Evolutionary conservation across 2,329 filamentous ascomycete species (phyloP).

Genomic region (Neonectria punicea): DNA sequence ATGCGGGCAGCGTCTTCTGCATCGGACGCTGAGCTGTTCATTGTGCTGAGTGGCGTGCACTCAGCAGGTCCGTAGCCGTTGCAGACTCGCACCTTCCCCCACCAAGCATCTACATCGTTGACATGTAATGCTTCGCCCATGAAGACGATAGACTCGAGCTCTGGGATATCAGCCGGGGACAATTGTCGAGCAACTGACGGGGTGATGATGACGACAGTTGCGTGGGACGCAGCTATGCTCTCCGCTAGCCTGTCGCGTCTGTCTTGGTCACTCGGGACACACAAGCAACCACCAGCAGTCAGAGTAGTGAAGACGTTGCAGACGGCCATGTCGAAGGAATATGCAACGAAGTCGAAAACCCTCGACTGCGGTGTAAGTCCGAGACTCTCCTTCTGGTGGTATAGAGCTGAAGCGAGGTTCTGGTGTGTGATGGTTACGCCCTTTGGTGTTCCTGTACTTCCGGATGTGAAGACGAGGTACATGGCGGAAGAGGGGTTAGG

Average conservation of each 20-base stretch:
- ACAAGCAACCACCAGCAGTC: conserved; percentile 52
- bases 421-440: conserved; percentile 47
- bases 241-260: conserved; percentile 29
- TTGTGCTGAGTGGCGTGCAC: conserved; percentile 13
- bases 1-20: not conserved
- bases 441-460: not conserved
- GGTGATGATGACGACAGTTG: not conserved
- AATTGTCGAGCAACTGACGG: not conserved
- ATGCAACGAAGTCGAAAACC: conserved; percentile 43
- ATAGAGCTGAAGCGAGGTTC: conserved; percentile 8
- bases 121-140: not conserved
- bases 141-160: not conserved
- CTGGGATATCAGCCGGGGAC: not conserved
- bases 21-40: not conserved
- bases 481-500: not conserved
- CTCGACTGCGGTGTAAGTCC: conserved; percentile 12
- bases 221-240: not conserved
- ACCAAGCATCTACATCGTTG: conserved; percentile 40
- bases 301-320: conserved; percentile 51
- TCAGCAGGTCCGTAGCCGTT: conserved; percentile 21
- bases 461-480: not conserved
- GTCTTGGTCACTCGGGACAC: conserved; percentile 51
- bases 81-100: conserved; percentile 39
- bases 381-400: not conserved
- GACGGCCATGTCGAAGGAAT: conserved; percentile 53